Base-by-base conservation (phyloP, 176 grass and related monocot genomes). In the Oryza glaberrima region DNA sequence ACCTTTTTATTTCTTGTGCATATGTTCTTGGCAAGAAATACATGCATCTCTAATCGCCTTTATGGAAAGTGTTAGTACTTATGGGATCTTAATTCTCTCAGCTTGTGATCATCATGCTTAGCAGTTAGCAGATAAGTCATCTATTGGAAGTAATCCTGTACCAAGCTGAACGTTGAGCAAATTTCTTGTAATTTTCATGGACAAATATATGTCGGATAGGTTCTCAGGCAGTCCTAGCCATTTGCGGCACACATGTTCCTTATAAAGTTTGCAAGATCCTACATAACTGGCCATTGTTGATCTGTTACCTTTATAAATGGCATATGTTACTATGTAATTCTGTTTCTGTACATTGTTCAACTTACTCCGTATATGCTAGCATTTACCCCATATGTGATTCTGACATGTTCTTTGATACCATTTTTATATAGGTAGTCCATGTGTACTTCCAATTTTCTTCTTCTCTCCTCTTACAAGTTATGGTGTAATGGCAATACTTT, bases 401-500 rank as follows among this genome's bases (percentile, higher is more conserved):
- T 88, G 76, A 84, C 73, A 66, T 61, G 15, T 77, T 69, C 14
- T 65, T 75, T 70, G 51, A 15, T 87, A 54, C 60, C 4, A 56
- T 78, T 69, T 46, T 74, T 87, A 65, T 58, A 36, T 88, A 95
- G 96, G 93, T 81, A 93, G 93, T 71, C 91, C 88, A 14, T 99
- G 93, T 38, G 93, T 99, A 45, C 86, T 99, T 82, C 87, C 96
- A 35, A 81, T 85, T 86, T 90, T 99, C 86, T 96, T 99, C 85
- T 89, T 99, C 45, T 94, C 93, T 86, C 86, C 87, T 41, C 93
- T 96, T 88, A 85, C 86, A 66, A 94, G 93, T 80, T 92, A 95
- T 89, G 96, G 91, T 79, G 84, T 96, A 65, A 92, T 99, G 83
- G 96, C 89, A 78, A 89, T 99, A 76, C 93, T 99, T 72, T 99